phyloP scores from a whole-genome alignment of 352 stramenopile species.

The Phytophthora sojae region DNA sequence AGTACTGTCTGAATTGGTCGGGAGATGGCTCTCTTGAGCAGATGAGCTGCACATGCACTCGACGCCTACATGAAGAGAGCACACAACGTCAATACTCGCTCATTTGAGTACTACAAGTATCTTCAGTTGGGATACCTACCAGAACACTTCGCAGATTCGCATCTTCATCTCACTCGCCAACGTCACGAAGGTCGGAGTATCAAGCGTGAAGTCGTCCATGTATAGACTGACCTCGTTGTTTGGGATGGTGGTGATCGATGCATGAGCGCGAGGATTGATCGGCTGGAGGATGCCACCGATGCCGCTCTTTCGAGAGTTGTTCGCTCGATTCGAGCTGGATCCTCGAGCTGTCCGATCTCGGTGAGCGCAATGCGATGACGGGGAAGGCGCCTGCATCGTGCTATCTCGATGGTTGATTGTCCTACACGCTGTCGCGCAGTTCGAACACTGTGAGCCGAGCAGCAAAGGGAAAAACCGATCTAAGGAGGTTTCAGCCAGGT shows the following conservation, averaged over 20 bases:
- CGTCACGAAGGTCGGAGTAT: conserved; percentile 32
- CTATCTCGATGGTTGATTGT: conserved; percentile 7
- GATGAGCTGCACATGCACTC: conserved; percentile 32
- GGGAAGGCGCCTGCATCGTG: conserved; percentile 14
- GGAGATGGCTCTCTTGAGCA: conserved; percentile 23
- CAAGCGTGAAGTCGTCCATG: conserved; percentile 35
- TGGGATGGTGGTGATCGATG: conserved; percentile 23
- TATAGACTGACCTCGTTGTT: conserved; percentile 40
- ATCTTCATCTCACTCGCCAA: conserved; percentile 38
- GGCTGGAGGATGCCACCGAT: conserved; percentile 15
- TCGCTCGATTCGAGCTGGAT: conserved; percentile 6
- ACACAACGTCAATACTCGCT: neutral
- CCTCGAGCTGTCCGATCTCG: conserved; percentile 15
- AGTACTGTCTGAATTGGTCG: conserved; percentile 27
- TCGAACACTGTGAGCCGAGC: conserved; percentile 23
- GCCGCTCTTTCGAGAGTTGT: conserved; percentile 5
- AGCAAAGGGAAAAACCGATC: conserved; percentile 22
- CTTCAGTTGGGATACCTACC: conserved; percentile 9
- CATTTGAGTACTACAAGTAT: neutral
- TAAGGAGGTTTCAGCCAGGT: conserved; percentile 21
- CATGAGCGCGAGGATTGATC: conserved; percentile 22
- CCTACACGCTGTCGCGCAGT: conserved; percentile 8
- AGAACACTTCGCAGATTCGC: conserved; percentile 31
- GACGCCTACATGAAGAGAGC: conserved; percentile 17
- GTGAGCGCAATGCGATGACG: conserved; percentile 9